Base-by-base conservation (phyloP, 768 basidiomycete genomes). In the Lyophyllum atratum region DNA sequence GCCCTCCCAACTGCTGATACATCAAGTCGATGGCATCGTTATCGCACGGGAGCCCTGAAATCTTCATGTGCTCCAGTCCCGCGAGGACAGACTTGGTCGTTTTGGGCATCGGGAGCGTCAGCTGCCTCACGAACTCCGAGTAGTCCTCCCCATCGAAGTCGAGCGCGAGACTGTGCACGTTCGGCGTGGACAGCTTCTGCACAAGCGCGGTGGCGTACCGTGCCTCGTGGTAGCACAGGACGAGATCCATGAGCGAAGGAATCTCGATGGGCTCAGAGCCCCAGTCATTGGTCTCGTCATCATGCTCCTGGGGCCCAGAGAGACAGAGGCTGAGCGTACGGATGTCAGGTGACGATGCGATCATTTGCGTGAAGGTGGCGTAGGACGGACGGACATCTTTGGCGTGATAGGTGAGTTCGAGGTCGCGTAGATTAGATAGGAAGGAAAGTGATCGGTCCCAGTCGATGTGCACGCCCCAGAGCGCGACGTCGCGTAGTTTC, bases 391-490 rank as follows among this genome's bases (percentile, higher is more conserved):
- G 82, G 14, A 85, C 86, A 63, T 87, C 83, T 26, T 78, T 74
- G 9, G 79, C 68, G 62, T 89, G 88, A 70, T 80, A 89, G 0
- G 84, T 80, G 40, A 91, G 72, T 61, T 87, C 81, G 21, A 91
- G 66, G 15, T 81, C 77, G 22, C 61, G 65, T 26, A 91, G 71
- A 14, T 74, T 76, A 17, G 64, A 59, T 24, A 87, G 73, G 61
- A 83, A 76, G 9, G 68, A 55, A 21, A 76, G 66, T 15, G 77
- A 73, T 31, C 75, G 72, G 28, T 78, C 73, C 90, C 90, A 92
- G 55, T 85, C 79, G 31, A 91, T 68, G 59, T 89, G 89, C 4
- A 90, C 85, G 37, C 87, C 89, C 84, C 85, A 89, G 25, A 92
- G 73, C 10, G 74, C 72, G 31, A 83, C 68, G 4, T 70, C 63